Percentiles rank a stretch among this genome's conserved stretches.
Conservation (phyloP, 2,329 filamentous ascomycete species). For the Scedosporium apiospermum region DNA sequence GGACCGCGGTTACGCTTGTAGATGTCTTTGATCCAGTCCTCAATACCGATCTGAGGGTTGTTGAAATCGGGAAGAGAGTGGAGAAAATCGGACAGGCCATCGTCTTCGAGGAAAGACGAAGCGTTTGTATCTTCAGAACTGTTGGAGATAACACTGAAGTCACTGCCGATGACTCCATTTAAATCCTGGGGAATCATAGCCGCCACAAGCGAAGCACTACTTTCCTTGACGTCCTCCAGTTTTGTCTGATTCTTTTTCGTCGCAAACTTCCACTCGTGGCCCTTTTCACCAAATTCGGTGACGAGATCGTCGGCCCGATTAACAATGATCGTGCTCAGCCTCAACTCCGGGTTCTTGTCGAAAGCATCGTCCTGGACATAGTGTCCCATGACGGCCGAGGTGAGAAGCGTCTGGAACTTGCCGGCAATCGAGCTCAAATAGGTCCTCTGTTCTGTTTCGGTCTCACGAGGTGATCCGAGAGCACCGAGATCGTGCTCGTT, state of each 20-base stretch:
- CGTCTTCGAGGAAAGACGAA: not conserved
- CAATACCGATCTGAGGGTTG: constrained; percentile 10
- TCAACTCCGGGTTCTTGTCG: constrained; percentile 7
- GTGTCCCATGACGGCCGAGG: constrained; percentile 8
- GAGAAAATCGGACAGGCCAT: constrained; percentile 7
- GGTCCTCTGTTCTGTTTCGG: constrained; percentile 11
- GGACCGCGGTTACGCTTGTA: constrained; percentile 15
- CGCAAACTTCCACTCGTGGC: constrained; percentile 12
- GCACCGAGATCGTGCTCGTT: constrained; percentile 6
- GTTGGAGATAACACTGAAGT: not conserved
- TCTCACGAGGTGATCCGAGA: constrained; percentile 10
- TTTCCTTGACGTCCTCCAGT: not conserved
- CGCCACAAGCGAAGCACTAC: not conserved
- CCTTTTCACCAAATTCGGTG: not conserved
- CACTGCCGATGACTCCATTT: not conserved
- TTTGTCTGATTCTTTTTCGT: not conserved
- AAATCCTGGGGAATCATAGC: too few species aligned
- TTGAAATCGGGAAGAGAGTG: constrained; percentile 1
- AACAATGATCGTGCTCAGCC: constrained; percentile 14
- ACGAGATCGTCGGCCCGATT: constrained; percentile 13
- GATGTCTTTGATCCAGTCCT: constrained; percentile 14
- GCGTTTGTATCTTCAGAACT: not conserved
- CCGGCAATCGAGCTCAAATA: constrained; percentile 12
- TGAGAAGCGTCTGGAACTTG: constrained; percentile 12
- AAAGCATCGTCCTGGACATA: constrained; percentile 11